Conservation (phyloP, 139 green algal genomes). For the Picochlorum sp. region DNA sequence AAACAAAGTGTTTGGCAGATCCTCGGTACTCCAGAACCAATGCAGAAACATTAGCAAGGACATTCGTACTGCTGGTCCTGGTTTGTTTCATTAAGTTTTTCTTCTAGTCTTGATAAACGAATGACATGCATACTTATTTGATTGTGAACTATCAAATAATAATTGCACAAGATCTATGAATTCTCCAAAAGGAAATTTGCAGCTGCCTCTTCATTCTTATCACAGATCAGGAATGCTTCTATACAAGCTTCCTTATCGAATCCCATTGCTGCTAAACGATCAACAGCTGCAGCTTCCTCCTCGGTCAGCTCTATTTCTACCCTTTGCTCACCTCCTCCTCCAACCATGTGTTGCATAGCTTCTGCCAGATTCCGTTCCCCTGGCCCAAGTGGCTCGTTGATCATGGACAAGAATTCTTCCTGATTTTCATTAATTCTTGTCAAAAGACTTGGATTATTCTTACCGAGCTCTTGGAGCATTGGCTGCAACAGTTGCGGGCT, state of each 20-base stretch:
- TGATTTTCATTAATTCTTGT: conserved; percentile 79
- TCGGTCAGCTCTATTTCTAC: conserved; percentile 57
- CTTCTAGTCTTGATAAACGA: background rate
- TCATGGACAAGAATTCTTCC: conserved; percentile 82
- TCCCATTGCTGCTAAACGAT: conserved; percentile 75
- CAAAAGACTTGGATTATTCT: conserved; percentile 79
- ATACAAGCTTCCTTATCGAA: conserved; percentile 62
- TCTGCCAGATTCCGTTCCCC: conserved; percentile 28
- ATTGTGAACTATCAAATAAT: too few relatives aligned
- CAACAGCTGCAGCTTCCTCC: conserved; percentile 70
- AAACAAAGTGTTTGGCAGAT: background rate
- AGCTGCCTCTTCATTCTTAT: conserved; percentile 92
- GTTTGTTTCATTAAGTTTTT: background rate
- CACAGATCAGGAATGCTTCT: conserved; percentile 93
- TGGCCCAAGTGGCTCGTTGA: conserved; percentile 64
- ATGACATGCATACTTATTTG: background rate
- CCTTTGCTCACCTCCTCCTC: background rate
- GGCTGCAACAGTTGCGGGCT: conserved; percentile 89
- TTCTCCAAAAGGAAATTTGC: conserved; percentile 95
- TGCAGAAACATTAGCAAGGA: conserved; percentile 4
- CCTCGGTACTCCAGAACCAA: background rate
- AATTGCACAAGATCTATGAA: background rate
- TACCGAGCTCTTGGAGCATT: conserved; percentile 95
- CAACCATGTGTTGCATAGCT: conserved; percentile 20
- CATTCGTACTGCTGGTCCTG: background rate